phyloP scores from a whole-genome alignment of 192 early-diverging fungal species.

The Gaertneriomyces semiglobifer region DNA sequence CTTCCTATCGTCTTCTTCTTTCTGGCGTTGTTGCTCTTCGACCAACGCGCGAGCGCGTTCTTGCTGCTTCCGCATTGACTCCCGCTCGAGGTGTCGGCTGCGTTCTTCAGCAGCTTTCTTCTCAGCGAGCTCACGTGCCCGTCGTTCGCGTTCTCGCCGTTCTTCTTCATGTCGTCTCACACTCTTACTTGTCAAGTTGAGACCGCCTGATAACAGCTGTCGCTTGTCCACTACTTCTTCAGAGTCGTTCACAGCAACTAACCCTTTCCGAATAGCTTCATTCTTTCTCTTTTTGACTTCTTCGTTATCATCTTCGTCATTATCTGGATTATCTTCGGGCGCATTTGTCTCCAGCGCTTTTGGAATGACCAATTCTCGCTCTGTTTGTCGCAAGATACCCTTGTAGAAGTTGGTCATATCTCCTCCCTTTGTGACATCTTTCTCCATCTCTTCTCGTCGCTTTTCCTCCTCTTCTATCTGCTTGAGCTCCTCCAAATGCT shows the following conservation, averaged over 20 bases:
- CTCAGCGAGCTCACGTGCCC: conserved; percentile 48
- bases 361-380: conserved; percentile 26
- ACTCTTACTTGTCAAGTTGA: conserved; percentile 61
- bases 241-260: conserved; percentile 64
- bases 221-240: conserved; percentile 74
- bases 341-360: not conserved
- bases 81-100: conserved; percentile 15
- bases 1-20: conserved; percentile 30
- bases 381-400: conserved; percentile 53
- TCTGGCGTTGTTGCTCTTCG: conserved; percentile 23
- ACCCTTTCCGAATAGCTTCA: conserved; percentile 23
- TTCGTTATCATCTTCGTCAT: no score
- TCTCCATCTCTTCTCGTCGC: conserved; percentile 50
- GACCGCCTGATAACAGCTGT: conserved; percentile 63
- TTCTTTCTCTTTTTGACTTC: conserved; percentile 26
- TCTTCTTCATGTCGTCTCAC: conserved; percentile 47
- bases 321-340: not conserved
- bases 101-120: conserved; percentile 46
- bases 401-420: conserved; percentile 63
- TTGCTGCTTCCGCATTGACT: conserved; percentile 25
- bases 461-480: conserved; percentile 57
- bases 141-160: conserved; percentile 49
- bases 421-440: conserved; percentile 44
- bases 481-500: conserved; percentile 62
- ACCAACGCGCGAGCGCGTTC: conserved; percentile 24